These are phyloP conservation scores for Alternaria panax DNA, from an alignment of 2,329 filamentous ascomycete species.

Conservation along the genomic window DNA sequence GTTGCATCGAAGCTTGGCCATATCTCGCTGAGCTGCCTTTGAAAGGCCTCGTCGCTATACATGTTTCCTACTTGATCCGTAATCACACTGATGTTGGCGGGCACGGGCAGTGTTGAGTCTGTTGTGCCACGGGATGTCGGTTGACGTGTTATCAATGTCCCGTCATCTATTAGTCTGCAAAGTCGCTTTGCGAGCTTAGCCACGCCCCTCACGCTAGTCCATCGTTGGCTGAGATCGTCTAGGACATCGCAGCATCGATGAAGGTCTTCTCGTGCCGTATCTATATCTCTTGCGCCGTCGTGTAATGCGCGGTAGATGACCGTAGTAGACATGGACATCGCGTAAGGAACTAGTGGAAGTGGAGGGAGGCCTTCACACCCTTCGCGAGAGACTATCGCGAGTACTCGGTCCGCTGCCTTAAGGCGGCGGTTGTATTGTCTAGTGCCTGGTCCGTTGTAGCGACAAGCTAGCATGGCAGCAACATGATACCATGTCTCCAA, in stretches of 20 bases:
- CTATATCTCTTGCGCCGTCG: conserved; percentile 2
- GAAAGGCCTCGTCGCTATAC: neutral
- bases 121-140: neutral
- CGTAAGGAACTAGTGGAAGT: conserved; percentile 4
- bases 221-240: neutral
- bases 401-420: neutral
- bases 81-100: neutral
- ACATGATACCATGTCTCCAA: conserved; percentile 11
- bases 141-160: neutral
- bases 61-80: neutral
- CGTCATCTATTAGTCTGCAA: conserved; percentile 1
- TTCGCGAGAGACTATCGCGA: neutral
- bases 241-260: neutral
- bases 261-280: neutral
- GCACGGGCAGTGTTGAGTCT: neutral
- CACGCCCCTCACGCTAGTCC: conserved; percentile 7
- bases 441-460: conserved; percentile 5
- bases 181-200: conserved; percentile 3
- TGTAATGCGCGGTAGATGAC: conserved; percentile 8
- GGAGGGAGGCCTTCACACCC: conserved; percentile 2
- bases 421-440: neutral
- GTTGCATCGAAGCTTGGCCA: conserved; percentile 9
- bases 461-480: conserved; percentile 9
- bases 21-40: conserved; percentile 6
- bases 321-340: conserved; percentile 10